Conservation (phyloP, 1,284 basidiomycete species). For the Cerioporus squamosus region DNA sequence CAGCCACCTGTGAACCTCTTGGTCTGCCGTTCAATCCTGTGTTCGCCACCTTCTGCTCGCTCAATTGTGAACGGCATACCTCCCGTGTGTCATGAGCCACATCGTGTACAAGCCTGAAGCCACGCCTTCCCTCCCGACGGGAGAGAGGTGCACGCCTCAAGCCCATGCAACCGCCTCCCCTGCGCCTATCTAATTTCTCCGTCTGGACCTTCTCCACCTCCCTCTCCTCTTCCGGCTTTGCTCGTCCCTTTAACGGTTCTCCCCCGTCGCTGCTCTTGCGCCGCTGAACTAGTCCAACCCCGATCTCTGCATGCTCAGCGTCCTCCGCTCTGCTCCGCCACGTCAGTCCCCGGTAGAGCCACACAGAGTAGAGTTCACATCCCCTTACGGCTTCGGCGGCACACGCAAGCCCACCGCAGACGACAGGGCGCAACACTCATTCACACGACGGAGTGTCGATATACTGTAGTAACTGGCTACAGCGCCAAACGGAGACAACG, state of each 20-base stretch:
- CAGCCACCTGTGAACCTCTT: too few relatives aligned
- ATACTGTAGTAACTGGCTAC: slow-evolving; percentile 27
- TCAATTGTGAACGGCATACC: too few relatives aligned
- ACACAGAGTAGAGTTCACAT: slow-evolving; percentile 46
- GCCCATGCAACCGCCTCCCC: slow-evolving; percentile 35
- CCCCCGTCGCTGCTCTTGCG: slow-evolving; percentile 20
- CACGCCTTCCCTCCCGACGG: too few relatives aligned
- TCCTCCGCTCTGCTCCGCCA: slow-evolving; percentile 37
- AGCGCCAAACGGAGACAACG: slow-evolving; percentile 29
- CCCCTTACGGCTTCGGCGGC: slow-evolving; percentile 44
- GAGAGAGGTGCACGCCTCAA: slow-evolving; percentile 40
- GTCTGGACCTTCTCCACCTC: slow-evolving; percentile 28
- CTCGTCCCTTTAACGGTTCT: slow-evolving; percentile 17
- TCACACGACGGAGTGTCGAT: slow-evolving; percentile 33
- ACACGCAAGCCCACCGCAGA: slow-evolving; percentile 27
- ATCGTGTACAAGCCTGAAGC: too few relatives aligned
- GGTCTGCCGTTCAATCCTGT: too few relatives aligned
- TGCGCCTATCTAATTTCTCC: slow-evolving; percentile 31
- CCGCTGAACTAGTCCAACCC: slow-evolving; percentile 15
- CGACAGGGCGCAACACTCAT: slow-evolving; percentile 23
- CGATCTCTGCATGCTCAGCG: slow-evolving; percentile 45
- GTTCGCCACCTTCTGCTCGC: too few relatives aligned
- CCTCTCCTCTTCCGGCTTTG: slow-evolving; percentile 19
- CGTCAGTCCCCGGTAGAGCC: slow-evolving; percentile 37
- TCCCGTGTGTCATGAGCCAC: too few relatives aligned